Conservation (phyloP, 2,329 filamentous ascomycete genomes). For the Thelonectria olida region DNA sequence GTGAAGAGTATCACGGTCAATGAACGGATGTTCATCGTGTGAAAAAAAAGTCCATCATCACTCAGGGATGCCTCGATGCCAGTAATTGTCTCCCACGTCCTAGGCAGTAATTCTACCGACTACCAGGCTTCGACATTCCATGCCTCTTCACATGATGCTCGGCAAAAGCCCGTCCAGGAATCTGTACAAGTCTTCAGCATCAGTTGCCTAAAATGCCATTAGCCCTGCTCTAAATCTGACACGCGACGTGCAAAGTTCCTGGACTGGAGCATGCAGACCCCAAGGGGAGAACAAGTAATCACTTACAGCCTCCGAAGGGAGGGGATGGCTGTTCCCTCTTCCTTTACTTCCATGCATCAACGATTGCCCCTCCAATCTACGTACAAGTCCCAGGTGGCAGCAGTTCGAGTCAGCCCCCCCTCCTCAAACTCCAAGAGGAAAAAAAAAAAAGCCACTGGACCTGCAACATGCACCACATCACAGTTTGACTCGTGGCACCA, state of each 20-base stretch:
- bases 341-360: neutral
- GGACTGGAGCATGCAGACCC: neutral
- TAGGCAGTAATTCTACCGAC: neutral
- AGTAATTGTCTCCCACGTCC: no score
- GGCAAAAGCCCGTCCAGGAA: neutral
- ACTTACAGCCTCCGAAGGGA: no score
- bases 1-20: no score
- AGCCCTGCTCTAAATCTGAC: no score
- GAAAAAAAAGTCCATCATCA: no score
- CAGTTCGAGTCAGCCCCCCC: neutral
- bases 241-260: no score
- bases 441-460: no score
- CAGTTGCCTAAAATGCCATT: no score
- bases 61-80: no score
- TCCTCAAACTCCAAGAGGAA: neutral
- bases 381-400: neutral
- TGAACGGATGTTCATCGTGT: no score
- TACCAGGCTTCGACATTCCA: neutral
- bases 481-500: conserved; percentile 12
- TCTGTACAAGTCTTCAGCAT: no score
- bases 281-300: no score
- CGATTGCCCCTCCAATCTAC: neutral
- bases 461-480: neutral
- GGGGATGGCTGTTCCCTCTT: neutral
- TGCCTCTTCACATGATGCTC: neutral